Evolutionary conservation across 108 stramenopile genomes (phyloP), one percentile per base, ranked within the genome.

Genomic region (Pseudonitzschia multistriata): DNA sequence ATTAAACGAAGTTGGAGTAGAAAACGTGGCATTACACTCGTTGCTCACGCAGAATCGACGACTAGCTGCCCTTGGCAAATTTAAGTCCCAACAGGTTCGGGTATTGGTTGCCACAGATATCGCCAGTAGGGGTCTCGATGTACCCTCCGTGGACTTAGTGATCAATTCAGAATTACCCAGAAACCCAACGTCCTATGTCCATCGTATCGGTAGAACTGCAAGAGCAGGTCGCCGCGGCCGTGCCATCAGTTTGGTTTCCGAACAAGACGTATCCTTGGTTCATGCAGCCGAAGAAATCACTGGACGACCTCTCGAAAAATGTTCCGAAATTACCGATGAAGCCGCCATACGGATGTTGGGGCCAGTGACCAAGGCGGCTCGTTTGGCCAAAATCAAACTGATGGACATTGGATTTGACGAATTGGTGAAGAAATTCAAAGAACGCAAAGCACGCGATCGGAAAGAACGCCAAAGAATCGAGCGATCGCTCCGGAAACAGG

Each of bases 91-190:
- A 65, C 83, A 83, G 35, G 91, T 88, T 28, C 87, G 93, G 24
- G 85, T 99, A 7, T 76, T 99, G 62, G 91, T 99, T 7, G 99
- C 99, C 13, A 99, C 99, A 6, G 99, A 99, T 67, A 96, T 99
- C 28, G 99, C 99, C 4, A 80, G 82, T 25, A 79, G 99, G 8
- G 99, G 99, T 8, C 73, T 99, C 28, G 99, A 99, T 75, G 95
- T 99, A 30, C 99, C 99, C 2, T 77, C 86, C 52, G 97, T 99
- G 0, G 98, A 98, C 70, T 74, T 97, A 39, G 99, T 99, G 21
- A 49, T 99, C 42, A 98, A 99, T 73, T 85, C 90, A 30, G 99
- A 99, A 71, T 80, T 99, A 0, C 99, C 99, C 0, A 71, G 90
- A 42, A 89, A 86, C 69, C 88, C 94, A 1, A 93, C 96, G 33